Percentiles rank a stretch among this genome's conserved stretches.
phyloP scores from a whole-genome alignment of 139 green algal genomes.

The Edaphochlamys debaryana region DNA sequence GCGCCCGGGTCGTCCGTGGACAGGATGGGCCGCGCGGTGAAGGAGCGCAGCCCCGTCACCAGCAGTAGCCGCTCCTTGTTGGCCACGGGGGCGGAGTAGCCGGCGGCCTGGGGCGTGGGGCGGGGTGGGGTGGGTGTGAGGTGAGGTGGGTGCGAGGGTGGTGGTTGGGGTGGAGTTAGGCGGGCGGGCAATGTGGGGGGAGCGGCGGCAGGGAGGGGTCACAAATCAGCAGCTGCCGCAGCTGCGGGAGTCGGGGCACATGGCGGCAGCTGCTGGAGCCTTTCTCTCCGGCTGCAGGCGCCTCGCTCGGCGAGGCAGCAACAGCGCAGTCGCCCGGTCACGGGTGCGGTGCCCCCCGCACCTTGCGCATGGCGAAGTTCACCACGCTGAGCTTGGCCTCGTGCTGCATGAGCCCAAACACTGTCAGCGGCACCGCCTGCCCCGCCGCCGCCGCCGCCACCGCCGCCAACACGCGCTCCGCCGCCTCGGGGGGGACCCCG shows the following conservation, averaged over 20 bases:
- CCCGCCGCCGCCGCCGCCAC: constrained; percentile 40
- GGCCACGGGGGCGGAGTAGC: constrained; percentile 66
- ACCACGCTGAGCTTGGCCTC: constrained; percentile 89
- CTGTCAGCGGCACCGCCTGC: constrained; percentile 63
- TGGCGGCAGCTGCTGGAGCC: too few species aligned
- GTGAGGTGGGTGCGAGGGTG: neutral
- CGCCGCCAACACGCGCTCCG: constrained; percentile 53
- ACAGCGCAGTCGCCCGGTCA: too few species aligned
- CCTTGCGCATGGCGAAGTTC: constrained; percentile 77
- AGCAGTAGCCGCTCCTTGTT: constrained; percentile 92
- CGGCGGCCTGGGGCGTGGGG: constrained; percentile 48
- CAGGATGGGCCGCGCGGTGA: constrained; percentile 35
- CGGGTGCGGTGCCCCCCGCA: neutral
- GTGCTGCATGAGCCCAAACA: constrained; percentile 89
- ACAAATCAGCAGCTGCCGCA: too few species aligned
- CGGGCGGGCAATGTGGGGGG: too few species aligned
- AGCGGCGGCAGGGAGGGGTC: too few species aligned
- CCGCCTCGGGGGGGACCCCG: constrained; percentile 64
- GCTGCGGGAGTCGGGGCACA: too few species aligned
- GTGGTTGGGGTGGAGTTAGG: neutral
- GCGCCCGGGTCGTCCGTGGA: constrained; percentile 72
- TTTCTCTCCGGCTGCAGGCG: too few species aligned
- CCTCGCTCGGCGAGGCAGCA: too few species aligned
- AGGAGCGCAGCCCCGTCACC: constrained; percentile 56
- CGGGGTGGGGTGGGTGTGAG: neutral